Evolutionary conservation across 164 flowering plant species (phyloP).

Genomic region (Aristolochia contorta): DNA sequence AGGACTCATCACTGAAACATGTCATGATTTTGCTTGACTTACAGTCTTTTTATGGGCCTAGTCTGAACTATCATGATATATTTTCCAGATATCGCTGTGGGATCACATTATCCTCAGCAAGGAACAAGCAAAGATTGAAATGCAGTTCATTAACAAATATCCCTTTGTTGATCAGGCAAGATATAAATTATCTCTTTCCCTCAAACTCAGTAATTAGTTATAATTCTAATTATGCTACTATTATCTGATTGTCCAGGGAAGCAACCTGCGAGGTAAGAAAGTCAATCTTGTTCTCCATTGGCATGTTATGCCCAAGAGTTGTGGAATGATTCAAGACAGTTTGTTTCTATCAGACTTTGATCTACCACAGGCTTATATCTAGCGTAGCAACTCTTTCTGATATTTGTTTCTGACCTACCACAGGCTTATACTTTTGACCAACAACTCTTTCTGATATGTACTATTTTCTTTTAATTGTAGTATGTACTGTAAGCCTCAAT

Average conservation of each 20-base stretch:
- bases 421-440: too few relatives aligned
- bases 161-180: constrained; percentile 15
- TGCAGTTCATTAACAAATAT: constrained; percentile 5
- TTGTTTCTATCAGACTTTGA: constrained; percentile 9
- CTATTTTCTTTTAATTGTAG: too few relatives aligned
- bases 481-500: too few relatives aligned
- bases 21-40: too few relatives aligned
- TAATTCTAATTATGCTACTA: not conserved
- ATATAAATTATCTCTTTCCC: not conserved
- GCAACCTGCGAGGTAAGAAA: constrained; percentile 17
- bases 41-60: too few relatives aligned
- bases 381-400: not conserved
- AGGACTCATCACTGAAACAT: too few relatives aligned
- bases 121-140: constrained; percentile 11
- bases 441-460: too few relatives aligned
- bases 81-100: constrained; percentile 17
- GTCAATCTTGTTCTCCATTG: constrained; percentile 16
- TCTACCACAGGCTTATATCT: constrained; percentile 17
- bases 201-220: too few relatives aligned
- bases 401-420: too few relatives aligned
- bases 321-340: constrained; percentile 11
- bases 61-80: not conserved
- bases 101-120: constrained; percentile 15
- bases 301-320: constrained; percentile 22
- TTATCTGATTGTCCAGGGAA: constrained; percentile 17